Evolutionary conservation across 2,329 filamentous ascomycete genomes (phyloP), one percentile per base, ranked within the genome.

Genomic region (Colletotrichum simmondsii): DNA sequence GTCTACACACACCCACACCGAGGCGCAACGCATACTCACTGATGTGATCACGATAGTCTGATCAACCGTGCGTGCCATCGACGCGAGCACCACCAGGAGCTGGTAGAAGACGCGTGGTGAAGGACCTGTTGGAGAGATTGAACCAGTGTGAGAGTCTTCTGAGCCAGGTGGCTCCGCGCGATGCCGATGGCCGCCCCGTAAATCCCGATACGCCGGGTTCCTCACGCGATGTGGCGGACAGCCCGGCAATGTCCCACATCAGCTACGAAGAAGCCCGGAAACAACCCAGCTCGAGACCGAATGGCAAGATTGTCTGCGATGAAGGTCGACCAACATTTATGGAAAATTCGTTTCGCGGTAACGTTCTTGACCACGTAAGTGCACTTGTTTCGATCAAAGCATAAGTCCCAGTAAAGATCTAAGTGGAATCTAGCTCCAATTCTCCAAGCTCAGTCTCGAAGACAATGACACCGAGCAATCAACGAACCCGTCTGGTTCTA

Each of bases 321-420:
- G 87, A 89, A 71, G 87, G 87, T 49, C 85, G 85, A 59, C 81
- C 87, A 53, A 87, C 87, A 32, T 91, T 90, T 74, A 87, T 90
- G 80, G 89, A 91, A 73, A 90, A 86, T 57, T 85, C 84, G 54
- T 79, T 91, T 37, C 86, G 87, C 78, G 84, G 85, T 0, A 87
- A 83, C 14, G 84, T 91, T n/a, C 86, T 89, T 71, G 85, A 89
- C 35, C 88, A 91, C 83, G 88, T 90, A 76, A 77, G 86, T 79
- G 30, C 30, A 32, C 30, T 32, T 16, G 8, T 7, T 11, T 59
- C 10, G 14, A 14, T 30, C 24, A 54, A 37, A 6, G 2, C 16
- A 16, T 57, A 26, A 63, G 12, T 11, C n/a, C 16, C 16, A 42
- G 37, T 42, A 14, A 42, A 42, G 37, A 19, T 42, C 37, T 42